Evolutionary conservation across 495 filamentous ascomycete genomes (phyloP).

Genomic region (Mycothermus thermophilus): DNA sequence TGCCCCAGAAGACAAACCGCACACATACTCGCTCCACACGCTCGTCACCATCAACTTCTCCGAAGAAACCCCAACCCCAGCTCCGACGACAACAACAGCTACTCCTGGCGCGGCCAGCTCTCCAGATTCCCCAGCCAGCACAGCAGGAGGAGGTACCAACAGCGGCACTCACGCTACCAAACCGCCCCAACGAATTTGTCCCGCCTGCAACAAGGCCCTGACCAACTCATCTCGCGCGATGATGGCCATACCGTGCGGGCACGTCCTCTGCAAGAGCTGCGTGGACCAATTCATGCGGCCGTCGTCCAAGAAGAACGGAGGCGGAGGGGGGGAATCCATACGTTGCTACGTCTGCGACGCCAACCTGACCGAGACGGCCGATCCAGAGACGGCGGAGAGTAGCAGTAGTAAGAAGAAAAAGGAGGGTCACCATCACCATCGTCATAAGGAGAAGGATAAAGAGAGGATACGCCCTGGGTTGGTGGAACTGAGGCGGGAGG

Average conservation of each 20-base stretch:
- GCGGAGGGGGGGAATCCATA: slow-evolving; percentile 39
- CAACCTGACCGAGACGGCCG: slow-evolving; percentile 46
- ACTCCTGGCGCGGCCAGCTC: no score
- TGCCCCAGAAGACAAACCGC: slow-evolving; percentile 51
- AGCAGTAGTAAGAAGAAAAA: no score
- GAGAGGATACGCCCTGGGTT: slow-evolving; percentile 55
- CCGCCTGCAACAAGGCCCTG: slow-evolving; percentile 74
- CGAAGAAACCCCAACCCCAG: slow-evolving; percentile 50
- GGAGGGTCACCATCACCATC: no score
- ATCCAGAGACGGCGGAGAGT: slow-evolving; percentile 36
- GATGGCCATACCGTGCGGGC: slow-evolving; percentile 84
- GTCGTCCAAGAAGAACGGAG: no score
- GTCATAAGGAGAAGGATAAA: slow-evolving; percentile 42
- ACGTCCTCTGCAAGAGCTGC: slow-evolving; percentile 83
- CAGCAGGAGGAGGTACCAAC: no score
- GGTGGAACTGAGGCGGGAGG: slow-evolving; percentile 74
- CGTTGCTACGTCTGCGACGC: slow-evolving; percentile 83
- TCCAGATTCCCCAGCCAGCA: no score
- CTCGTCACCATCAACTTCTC: slow-evolving; percentile 71
- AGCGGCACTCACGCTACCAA: no score
- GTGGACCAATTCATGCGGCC: slow-evolving; percentile 75
- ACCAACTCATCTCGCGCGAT: slow-evolving; percentile 74
- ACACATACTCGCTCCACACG: slow-evolving; percentile 69
- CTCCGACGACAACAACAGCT: no score
- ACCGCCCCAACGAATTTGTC: slow-evolving; percentile 52